Evolutionary conservation across 106 monocot species (phyloP), one percentile per base, ranked within the genome.

Genomic region (Hemerocallis citrina): DNA sequence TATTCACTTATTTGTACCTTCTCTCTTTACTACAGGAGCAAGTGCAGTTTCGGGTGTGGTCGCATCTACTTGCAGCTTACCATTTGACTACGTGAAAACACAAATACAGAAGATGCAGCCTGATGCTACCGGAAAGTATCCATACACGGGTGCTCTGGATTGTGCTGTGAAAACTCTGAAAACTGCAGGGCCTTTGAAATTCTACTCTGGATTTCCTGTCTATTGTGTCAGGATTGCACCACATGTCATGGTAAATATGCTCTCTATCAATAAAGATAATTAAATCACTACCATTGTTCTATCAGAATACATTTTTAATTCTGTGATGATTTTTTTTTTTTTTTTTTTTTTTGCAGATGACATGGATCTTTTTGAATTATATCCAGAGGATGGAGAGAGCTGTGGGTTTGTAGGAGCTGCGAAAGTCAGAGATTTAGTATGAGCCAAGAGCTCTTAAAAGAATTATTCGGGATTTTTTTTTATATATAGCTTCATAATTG

Each of bases 61-160:
- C 45, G 89, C 89, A 29, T 66, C 89, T 2, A 85, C 89, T 21
- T 89, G 84, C 77, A 89, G 89, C 71, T 67, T 89, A 50, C 89
- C 89, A 4, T 89, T 89, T 51, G 89, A 89, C 51, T 89, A 89
- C 19, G 89, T 89, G n/a, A 89, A 89, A 48, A 89, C 89, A 30
- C 89, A 89, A 55, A 89, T 89, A 57, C 89, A 89, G 34, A 89
- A 89, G 73, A 89, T 89, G 89, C 90, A 82, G 43, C 79, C 82
- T 50, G 79, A 82, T 63, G 85, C 74, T 28, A 74, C 21, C 41
- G 92, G 92, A 8, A 92, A 92, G 59, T 92, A 84, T 57, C 92
- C 92, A 27, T 92, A 92, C 44, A 74, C 75, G 2, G 92, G 87
- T 15, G 78, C 92, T 30, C 29, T 87, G 52, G 92, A 92, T 36